These are phyloP conservation scores for Phaeotremella fagi DNA, from an alignment of 768 basidiomycete genomes.

Conservation along the genomic window DNA sequence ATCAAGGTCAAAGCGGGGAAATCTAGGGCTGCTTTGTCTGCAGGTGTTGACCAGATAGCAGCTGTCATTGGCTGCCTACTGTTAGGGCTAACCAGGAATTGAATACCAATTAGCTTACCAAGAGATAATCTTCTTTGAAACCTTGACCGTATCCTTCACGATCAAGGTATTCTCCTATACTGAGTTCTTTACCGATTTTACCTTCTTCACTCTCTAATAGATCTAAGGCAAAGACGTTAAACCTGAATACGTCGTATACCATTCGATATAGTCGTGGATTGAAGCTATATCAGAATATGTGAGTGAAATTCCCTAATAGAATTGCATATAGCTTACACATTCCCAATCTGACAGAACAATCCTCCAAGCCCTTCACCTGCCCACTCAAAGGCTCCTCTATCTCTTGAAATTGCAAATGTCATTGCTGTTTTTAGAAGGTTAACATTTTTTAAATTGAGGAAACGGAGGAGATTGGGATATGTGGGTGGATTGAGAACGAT, in stretches of 20 bases:
- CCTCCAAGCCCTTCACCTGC: conserved; percentile 61
- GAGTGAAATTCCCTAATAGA: background rate
- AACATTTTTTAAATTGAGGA: conserved; percentile 57
- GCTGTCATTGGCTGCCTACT: conserved; percentile 66
- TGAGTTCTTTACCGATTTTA: conserved; percentile 41
- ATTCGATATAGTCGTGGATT: conserved; percentile 46
- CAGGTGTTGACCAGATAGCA: conserved; percentile 73
- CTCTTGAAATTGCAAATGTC: conserved; percentile 73
- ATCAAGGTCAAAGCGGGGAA: conserved; percentile 69
- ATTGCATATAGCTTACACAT: conserved; percentile 41
- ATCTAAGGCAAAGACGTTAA: conserved; percentile 64
- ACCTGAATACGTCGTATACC: conserved; percentile 54
- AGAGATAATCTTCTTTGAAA: conserved; percentile 69
- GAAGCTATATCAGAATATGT: conserved; percentile 15
- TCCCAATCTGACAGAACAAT: conserved; percentile 64
- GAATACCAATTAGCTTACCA: conserved; percentile 52
- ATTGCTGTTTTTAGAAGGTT: conserved; percentile 61
- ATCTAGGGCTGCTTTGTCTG: conserved; percentile 63
- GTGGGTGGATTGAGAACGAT: conserved; percentile 72
- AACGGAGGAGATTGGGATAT: conserved; percentile 73
- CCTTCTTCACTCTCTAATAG: conserved; percentile 49
- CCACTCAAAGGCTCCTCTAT: conserved; percentile 69
- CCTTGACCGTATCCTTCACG: conserved; percentile 63
- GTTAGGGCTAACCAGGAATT: background rate
- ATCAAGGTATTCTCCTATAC: conserved; percentile 58